Evolutionary conservation across 1,284 basidiomycete species (phyloP).

Genomic region (Athelia sp.): DNA sequence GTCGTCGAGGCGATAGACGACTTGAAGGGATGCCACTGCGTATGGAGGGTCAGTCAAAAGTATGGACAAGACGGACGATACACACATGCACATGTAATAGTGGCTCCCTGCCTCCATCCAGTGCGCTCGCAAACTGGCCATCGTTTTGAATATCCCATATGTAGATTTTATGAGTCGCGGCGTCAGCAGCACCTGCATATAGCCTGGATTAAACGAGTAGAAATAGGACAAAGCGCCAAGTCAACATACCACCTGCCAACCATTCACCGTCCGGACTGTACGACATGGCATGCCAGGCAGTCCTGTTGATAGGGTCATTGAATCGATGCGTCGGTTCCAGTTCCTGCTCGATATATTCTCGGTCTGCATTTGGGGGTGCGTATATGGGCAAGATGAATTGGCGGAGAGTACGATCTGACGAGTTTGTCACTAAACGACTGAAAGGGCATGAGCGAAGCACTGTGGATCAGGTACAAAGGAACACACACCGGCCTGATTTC

Average conservation of each 20-base stretch:
- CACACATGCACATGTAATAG: conserved; percentile 76
- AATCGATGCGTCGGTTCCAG: conserved; percentile 84
- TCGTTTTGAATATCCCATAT: conserved; percentile 93
- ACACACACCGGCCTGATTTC: conserved; percentile 66
- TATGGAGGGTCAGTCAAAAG: conserved; percentile 4
- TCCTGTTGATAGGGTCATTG: conserved; percentile 86
- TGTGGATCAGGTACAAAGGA: conserved; percentile 3
- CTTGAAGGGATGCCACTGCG: conserved; percentile 91
- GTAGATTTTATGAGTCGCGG: conserved; percentile 92
- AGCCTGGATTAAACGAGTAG: background rate
- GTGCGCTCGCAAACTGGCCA: conserved; percentile 81
- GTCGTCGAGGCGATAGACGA: conserved; percentile 84
- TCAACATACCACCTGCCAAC: conserved; percentile 74
- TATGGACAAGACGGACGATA: conserved; percentile 11
- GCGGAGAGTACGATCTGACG: conserved; percentile 87
- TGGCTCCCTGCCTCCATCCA: conserved; percentile 93
- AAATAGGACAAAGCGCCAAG: background rate
- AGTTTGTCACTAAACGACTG: conserved; percentile 86
- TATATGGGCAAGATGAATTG: conserved; percentile 68
- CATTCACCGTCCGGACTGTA: conserved; percentile 90
- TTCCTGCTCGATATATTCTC: conserved; percentile 54
- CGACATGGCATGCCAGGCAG: conserved; percentile 72
- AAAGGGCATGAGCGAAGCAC: conserved; percentile 3
- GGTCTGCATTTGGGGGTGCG: conserved; percentile 30
- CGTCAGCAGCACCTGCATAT: conserved; percentile 78